Base-by-base conservation (phyloP, 1,284 basidiomycete species). In the Ganoderma sp. region DNA sequence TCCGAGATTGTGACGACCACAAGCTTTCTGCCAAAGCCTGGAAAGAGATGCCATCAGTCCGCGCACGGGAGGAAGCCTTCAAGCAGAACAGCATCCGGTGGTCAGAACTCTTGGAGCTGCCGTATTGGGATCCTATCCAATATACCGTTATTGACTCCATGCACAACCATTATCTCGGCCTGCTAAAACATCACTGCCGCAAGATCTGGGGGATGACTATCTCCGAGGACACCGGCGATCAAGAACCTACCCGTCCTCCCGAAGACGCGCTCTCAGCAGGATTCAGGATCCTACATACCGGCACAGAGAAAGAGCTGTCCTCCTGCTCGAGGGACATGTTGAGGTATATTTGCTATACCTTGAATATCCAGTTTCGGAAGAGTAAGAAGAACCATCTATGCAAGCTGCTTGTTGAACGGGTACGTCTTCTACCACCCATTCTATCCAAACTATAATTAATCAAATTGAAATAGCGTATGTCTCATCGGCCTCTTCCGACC, bases 71-170 rank as follows among this genome's bases (percentile, higher is more conserved):
- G 10, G 28, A 22, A 2, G 41, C 56, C 0, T 63, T 63, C 39
- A 54, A 59, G 48, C 9, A 1, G 6, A 63, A 52, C 37, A 61
- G 67, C 5, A 64, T 78, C 15, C 71, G 78, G 17, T 80, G 76
- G 73, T 65, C 73, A 1, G 72, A 68, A n/a, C 63, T 79, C 1
- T 66, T 77, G 28, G 63, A 70, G 14, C 74, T 81, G 9, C 73
- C 75, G 0, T 83, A 82, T 64, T 83, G 81, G 80, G 71, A 81
- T 64, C 78, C 81, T 0, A 67, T 76, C 28, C 43, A 59, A 3
- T 80, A 73, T 60, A 72, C 74, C 0, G 74, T 79, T 1, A 68
- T 81, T 25, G 81, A 83, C 62, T 67, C 77, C 7, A 81, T 83
- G 80, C 81, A 83, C 65, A 74, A 73, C 7, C 68, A 77, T 0